Evolutionary conservation across 352 stramenopile genomes (phyloP), one percentile per base, ranked within the genome.

Genomic region (Globisporangium paddicum): DNA sequence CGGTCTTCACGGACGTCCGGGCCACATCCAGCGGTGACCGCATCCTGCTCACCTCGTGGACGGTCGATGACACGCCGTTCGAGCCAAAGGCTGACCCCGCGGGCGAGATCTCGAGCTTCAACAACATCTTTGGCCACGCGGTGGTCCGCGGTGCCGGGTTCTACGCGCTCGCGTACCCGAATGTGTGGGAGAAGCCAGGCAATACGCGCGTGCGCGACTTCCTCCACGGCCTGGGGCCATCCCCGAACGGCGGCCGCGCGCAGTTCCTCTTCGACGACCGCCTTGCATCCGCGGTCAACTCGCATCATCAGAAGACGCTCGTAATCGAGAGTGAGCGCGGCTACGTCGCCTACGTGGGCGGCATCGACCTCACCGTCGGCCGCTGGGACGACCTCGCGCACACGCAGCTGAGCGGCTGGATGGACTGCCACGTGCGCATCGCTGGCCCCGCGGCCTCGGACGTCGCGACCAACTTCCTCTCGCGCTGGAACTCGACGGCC

Each of bases 291-390:
- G 1, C 42, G 3, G 59, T 60, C 2, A 71, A 71, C 0, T 73
- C 77, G 1, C 68, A 86, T 38, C 79, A 87, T 38, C 71, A 87
- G 51, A 89, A 87, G 47, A 70, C 62, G 5, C 37, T 85, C 9
- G 62, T 76, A 5, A 49, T 51, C n/a, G 38, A 59, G 38, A 59
- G 50, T 34, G 16, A 26, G 35, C 7, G 18, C 38, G 28, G 48
- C 30, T 16, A 9, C 38, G 49, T 65, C 23, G 68, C 65, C 23
- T 75, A 73, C 30, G 66, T 75, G n/a, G 68, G 68, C 5, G 65
- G 68, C 14, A 67, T 75, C 42, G 68, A 75, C 56, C 61, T 69
- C 44, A 64, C 58, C 1, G n/a, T 25, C 0, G 63, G 69, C 26
- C 64, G 68, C 35, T 75, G 68, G 68, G 68, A 73, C 41, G 67